These are phyloP conservation scores for Rhododendron griersonianum DNA, from an alignment of 148 eudicot genomes.

Conservation along the genomic window DNA sequence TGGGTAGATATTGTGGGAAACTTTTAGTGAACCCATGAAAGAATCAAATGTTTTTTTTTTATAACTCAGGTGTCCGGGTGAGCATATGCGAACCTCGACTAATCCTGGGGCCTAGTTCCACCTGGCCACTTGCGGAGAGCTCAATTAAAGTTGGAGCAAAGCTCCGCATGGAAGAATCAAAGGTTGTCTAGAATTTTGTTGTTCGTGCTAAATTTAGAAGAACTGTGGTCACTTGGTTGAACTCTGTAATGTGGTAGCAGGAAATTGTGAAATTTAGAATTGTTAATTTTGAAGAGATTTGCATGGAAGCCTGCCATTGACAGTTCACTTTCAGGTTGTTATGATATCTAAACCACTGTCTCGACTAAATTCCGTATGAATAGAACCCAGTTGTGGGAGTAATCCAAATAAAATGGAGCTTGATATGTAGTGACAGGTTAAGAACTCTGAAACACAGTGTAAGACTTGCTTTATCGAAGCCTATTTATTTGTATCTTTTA, in stretches of 20 bases:
- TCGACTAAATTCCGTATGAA: not conserved
- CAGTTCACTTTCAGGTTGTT: not conserved
- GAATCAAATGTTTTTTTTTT: not conserved
- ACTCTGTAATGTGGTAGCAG: not conserved
- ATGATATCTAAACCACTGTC: not conserved
- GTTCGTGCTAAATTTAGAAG: conserved; percentile 6
- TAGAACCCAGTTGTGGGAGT: not conserved
- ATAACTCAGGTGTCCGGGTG: not conserved
- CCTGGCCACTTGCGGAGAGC: not conserved
- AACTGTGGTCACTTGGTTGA: not conserved
- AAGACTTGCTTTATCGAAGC: not conserved
- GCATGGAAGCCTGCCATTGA: not conserved
- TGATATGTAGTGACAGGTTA: not conserved
- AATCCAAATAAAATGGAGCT: not conserved
- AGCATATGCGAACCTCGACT: not conserved
- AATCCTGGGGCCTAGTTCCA: not conserved
- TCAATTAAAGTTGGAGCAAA: no score
- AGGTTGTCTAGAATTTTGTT: not conserved
- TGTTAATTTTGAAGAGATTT: not conserved
- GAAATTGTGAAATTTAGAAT: not conserved
- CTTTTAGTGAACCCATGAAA: not conserved
- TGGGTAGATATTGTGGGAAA: not conserved
- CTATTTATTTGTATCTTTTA: not conserved
- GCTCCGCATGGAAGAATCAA: not conserved
- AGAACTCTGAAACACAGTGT: not conserved